Evolutionary conservation across 495 filamentous ascomycete species (phyloP).

Genomic region (Parathielavia hyrcaniae): DNA sequence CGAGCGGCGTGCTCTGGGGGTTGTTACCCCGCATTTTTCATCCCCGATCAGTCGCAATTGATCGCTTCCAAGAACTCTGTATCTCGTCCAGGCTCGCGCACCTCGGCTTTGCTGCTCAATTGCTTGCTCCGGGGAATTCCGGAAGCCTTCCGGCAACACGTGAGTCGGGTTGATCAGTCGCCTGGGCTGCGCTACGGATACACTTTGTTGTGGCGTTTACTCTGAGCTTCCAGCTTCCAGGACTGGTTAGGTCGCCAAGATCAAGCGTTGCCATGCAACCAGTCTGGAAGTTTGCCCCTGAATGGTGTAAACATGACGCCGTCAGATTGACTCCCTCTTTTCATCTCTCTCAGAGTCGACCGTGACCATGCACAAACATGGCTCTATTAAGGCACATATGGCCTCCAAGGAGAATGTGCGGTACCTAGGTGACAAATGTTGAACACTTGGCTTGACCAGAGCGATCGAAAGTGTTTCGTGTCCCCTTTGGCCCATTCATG

Average conservation of each 20-base stretch:
- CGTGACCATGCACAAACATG: too few relatives aligned
- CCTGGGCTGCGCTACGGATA: too few relatives aligned
- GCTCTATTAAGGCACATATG: too few relatives aligned
- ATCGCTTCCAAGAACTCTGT: too few relatives aligned
- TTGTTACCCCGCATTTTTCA: too few relatives aligned
- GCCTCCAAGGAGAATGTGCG: background rate
- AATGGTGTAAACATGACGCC: constrained; percentile 2
- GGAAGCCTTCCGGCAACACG: background rate
- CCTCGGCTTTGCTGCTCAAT: background rate
- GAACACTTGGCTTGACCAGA: too few relatives aligned
- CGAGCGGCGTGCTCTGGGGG: too few relatives aligned
- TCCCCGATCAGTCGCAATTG: too few relatives aligned
- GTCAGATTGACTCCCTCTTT: background rate
- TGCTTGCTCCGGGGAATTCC: background rate
- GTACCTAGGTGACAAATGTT: too few relatives aligned
- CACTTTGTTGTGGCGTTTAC: background rate
- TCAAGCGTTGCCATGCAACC: background rate
- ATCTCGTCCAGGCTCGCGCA: background rate
- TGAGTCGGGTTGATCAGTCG: background rate
- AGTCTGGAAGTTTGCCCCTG: background rate
- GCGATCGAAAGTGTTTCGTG: too few relatives aligned
- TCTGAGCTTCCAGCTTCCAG: background rate
- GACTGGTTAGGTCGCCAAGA: background rate
- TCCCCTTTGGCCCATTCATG: too few relatives aligned
- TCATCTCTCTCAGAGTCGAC: background rate